Evolutionary conservation across 805 yeast genomes (phyloP), one percentile per base, ranked within the genome.

Genomic region (Metschnikowia kunwiensis): DNA sequence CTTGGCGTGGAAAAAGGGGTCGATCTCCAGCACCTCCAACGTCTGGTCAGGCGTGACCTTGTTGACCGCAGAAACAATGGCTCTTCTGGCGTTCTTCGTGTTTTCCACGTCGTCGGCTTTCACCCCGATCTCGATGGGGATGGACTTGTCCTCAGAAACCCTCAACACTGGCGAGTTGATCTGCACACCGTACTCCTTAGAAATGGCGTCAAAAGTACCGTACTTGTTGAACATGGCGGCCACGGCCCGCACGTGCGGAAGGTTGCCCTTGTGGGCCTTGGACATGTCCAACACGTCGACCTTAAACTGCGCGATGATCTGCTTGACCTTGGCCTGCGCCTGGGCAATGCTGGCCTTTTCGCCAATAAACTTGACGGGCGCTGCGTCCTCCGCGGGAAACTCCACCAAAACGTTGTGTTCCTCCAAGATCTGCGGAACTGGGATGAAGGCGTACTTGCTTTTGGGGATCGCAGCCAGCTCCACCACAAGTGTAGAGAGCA

Each of bases 191-290:
- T 63, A 51, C 12, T 57, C 63, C 2, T 52, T 44, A 16, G 68
- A 65, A 43, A 77, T 59, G n/a, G 47, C 39, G 27, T 61, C 50
- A 46, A 82, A 72, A 24, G 65, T 56, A 21, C 75, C 73, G 40
- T 76, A 65, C 43, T 74, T 68, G 36, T 63, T 57, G 47, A 93
- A 81, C 57, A 71, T 85, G 9, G 82, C 71, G 27, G 87, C 82
- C 39, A 93, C 69, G 26, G 79, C 74, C 43, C 77, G 76, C 7
- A 95, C 96, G 53, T 93, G 97, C 12, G 66, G 58, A 35, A 76
- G 55, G 54, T 86, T 77, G 46, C 84, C 86, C 53, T 87, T 85
- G 58, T 93, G 97, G 20, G 97, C 95, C 60, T 77, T 82, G 8
- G 94, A 79, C 59, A 93, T 80, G 52, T 88, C 95, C 54, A 93